Conservation (phyloP, 2,329 filamentous ascomycete genomes). For the Botryotinia globosa region DNA sequence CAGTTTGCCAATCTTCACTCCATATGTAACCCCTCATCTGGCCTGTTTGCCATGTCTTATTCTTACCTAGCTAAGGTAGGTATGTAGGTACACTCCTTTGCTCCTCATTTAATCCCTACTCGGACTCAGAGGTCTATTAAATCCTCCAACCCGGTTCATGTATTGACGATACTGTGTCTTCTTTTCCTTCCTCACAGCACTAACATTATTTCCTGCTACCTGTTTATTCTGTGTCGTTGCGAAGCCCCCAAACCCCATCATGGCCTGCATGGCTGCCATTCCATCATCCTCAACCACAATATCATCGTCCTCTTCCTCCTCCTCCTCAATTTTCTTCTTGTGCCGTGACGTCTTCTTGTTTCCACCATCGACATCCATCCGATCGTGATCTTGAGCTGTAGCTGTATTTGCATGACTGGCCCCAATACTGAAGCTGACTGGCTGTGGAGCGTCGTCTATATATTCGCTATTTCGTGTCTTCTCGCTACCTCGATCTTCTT, state of each 20-base stretch:
- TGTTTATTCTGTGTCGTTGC: slow-evolving; percentile 85
- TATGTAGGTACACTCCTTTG: neutral
- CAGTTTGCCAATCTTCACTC: neutral
- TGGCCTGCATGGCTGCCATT: slow-evolving; percentile 70
- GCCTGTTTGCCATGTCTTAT: neutral
- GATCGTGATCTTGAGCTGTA: slow-evolving; percentile 32
- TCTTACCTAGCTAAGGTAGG: too few relatives aligned
- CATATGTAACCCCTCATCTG: neutral
- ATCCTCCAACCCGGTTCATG: slow-evolving; percentile 82
- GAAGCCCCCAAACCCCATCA: slow-evolving; percentile 90
- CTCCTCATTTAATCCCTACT: slow-evolving; percentile 32
- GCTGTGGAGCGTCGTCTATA: slow-evolving; percentile 29
- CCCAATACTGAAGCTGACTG: slow-evolving; percentile 37
- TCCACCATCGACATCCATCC: slow-evolving; percentile 37
- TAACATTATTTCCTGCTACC: slow-evolving; percentile 81
- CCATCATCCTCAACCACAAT: slow-evolving; percentile 61
- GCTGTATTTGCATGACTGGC: slow-evolving; percentile 21
- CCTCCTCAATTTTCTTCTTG: slow-evolving; percentile 31
- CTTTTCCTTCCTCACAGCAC: slow-evolving; percentile 85
- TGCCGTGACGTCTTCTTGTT: slow-evolving; percentile 32
- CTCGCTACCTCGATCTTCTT: slow-evolving; percentile 23
- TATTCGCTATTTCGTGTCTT: slow-evolving; percentile 14
- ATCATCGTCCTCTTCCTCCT: slow-evolving; percentile 48
- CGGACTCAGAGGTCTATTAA: slow-evolving; percentile 74
- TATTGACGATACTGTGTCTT: slow-evolving; percentile 95